Evolutionary conservation across 495 filamentous ascomycete species (phyloP).

Genomic region (Lophiostoma macrostomum): DNA sequence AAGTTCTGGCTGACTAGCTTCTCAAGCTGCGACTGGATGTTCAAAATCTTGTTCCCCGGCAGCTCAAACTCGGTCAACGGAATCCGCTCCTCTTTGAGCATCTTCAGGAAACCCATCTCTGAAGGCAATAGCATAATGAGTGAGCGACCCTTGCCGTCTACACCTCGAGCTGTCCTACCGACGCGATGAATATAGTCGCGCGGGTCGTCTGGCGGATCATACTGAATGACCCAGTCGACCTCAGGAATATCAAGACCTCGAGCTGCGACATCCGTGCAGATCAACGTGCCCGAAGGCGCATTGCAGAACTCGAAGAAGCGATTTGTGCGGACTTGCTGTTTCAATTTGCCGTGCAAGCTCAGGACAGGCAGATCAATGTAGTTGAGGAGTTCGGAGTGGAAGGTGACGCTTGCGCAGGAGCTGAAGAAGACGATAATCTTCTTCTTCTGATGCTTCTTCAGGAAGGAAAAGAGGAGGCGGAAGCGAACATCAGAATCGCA

Average conservation of each 20-base stretch:
- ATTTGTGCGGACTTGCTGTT: conserved; percentile 95
- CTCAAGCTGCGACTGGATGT: conserved; percentile 75
- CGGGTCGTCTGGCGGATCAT: conserved; percentile 88
- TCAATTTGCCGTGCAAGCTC: conserved; percentile 86
- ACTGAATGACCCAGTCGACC: conserved; percentile 95
- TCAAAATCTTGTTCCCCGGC: conserved; percentile 70
- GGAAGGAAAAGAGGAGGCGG: conserved; percentile 89
- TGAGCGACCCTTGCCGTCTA: conserved; percentile 75
- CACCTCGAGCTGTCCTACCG: conserved; percentile 87
- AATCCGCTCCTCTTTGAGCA: conserved; percentile 87
- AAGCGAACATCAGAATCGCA: conserved; percentile 93
- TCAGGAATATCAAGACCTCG: conserved; percentile 89
- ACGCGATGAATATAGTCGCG: conserved; percentile 95
- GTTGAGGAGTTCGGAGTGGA: conserved; percentile 66
- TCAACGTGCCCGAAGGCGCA: conserved; percentile 80
- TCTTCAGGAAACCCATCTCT: conserved; percentile 87
- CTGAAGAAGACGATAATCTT: conserved; percentile 98
- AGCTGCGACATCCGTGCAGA: conserved; percentile 96
- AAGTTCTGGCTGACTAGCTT: conserved; percentile 92
- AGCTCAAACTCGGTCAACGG: conserved; percentile 71
- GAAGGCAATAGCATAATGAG: conserved; percentile 89
- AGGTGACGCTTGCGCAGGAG: conserved; percentile 90
- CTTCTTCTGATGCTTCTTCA: conserved; percentile 86
- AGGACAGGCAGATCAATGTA: conserved; percentile 88
- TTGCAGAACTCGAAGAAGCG: conserved; percentile 99